These are phyloP conservation scores for Pseudogymnoascus sp. DNA, from an alignment of 2,329 filamentous ascomycete species.

Conservation along the genomic window DNA sequence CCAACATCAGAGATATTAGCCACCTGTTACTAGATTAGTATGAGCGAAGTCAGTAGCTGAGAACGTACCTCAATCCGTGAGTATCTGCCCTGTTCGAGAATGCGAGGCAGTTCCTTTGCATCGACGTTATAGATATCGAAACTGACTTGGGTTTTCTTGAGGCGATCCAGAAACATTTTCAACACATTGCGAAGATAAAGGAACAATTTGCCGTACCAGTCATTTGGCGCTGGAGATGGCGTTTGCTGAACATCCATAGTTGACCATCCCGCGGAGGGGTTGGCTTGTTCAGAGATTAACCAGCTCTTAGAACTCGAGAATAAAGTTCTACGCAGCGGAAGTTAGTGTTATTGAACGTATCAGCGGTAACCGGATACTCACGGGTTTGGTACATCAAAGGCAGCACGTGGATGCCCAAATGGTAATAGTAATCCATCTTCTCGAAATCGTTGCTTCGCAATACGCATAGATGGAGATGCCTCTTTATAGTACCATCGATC, in stretches of 20 bases:
- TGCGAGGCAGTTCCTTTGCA: constrained; percentile 20
- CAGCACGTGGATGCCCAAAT: constrained; percentile 24
- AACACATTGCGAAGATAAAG: constrained; percentile 28
- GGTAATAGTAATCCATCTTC: constrained; percentile 34
- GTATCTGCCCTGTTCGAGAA: constrained; percentile 20
- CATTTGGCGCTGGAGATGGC: constrained; percentile 23
- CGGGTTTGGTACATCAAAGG: constrained; percentile 35
- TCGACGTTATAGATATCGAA: constrained; percentile 27
- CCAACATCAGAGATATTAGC: constrained; percentile 33
- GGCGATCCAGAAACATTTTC: constrained; percentile 23
- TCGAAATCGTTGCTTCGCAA: constrained; percentile 26
- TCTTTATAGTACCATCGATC: constrained; percentile 11
- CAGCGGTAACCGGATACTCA: constrained; percentile 21
- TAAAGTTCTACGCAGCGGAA: constrained; percentile 28
- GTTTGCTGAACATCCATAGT: constrained; percentile 21
- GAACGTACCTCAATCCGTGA: constrained; percentile 33
- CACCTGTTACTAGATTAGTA: constrained; percentile 21
- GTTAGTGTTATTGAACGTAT: constrained; percentile 10
- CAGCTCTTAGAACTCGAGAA: constrained; percentile 26
- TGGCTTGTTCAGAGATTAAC: constrained; percentile 31
- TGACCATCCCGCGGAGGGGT: constrained; percentile 32
- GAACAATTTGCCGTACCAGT: constrained; percentile 34
- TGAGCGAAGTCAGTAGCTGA: neutral
- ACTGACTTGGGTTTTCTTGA: constrained; percentile 17
- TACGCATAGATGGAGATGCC: constrained; percentile 16